A percentile compares a stretch with the other conserved stretches of the same genome.
Evolutionary conservation across 2,329 filamentous ascomycete genomes (phyloP).

Genomic region (Nigrograna mackinnonii): DNA sequence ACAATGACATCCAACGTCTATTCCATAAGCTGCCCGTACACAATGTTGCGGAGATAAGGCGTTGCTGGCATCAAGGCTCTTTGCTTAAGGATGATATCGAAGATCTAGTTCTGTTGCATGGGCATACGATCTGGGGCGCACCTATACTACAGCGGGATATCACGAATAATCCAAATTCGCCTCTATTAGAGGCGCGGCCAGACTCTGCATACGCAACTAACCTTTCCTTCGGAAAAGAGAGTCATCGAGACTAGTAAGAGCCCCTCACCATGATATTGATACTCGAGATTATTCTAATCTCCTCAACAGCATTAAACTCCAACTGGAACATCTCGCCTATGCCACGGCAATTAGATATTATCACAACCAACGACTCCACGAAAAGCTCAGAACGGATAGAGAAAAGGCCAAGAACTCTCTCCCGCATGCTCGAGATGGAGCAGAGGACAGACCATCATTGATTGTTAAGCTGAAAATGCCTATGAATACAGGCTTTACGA

Average conservation of each 20-base stretch:
- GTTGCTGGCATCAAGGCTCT: background rate
- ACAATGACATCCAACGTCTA: background rate
- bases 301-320: constrained; percentile 5
- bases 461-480: too few relatives aligned
- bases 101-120: background rate
- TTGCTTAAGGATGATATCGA: background rate
- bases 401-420: too few relatives aligned
- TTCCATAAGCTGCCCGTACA: background rate
- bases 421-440: too few relatives aligned
- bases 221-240: background rate
- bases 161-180: background rate
- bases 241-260: background rate
- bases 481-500: too few relatives aligned
- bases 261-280: background rate
- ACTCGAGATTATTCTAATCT: background rate
- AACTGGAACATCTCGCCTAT: constrained; percentile 12
- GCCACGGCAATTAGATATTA: constrained; percentile 4
- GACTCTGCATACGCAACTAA: background rate
- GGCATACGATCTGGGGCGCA: background rate
- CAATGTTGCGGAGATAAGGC: background rate
- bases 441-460: too few relatives aligned
- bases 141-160: background rate
- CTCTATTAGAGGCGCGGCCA: background rate
- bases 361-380: constrained; percentile 5
- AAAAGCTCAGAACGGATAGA: too few relatives aligned